These are phyloP conservation scores for Alectoria sarmentosa DNA, from an alignment of 495 filamentous ascomycete species.

Conservation along the genomic window DNA sequence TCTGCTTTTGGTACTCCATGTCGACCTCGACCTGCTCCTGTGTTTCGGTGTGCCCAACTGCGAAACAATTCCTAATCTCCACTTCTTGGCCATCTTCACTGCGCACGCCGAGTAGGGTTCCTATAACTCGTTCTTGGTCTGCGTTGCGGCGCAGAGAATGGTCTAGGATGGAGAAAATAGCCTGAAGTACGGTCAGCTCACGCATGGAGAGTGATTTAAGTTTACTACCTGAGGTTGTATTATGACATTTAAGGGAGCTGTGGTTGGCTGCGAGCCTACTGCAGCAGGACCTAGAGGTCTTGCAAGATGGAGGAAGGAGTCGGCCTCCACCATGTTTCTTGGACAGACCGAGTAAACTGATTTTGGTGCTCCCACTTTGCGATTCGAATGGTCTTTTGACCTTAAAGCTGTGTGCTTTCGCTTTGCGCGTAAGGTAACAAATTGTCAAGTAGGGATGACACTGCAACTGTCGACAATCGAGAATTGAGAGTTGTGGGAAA, in stretches of 20 bases:
- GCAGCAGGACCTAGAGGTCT: conserved; percentile 77
- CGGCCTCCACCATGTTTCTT: conserved; percentile 63
- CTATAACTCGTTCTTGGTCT: conserved; percentile 91
- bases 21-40: conserved; percentile 98
- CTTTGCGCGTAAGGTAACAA: neutral
- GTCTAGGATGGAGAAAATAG: conserved; percentile 94
- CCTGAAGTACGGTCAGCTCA: conserved; percentile 41
- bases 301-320: conserved; percentile 89
- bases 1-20: conserved; percentile 99
- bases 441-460: neutral
- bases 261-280: conserved; percentile 71
- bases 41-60: conserved; percentile 95
- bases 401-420: neutral
- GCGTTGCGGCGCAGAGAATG: conserved; percentile 86
- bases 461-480: neutral
- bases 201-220: neutral
- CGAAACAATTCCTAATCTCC: conserved; percentile 90
- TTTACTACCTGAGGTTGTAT: conserved; percentile 75
- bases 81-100: conserved; percentile 95
- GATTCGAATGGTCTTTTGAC: neutral
- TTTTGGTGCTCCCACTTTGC: neutral
- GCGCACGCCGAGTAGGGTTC: conserved; percentile 84
- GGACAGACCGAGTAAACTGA: neutral
- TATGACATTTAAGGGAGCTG: conserved; percentile 82
- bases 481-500: neutral